These are phyloP conservation scores for Auxenochlorella pyrenoidosa DNA, from an alignment of 139 green algal genomes.

Conservation along the genomic window DNA sequence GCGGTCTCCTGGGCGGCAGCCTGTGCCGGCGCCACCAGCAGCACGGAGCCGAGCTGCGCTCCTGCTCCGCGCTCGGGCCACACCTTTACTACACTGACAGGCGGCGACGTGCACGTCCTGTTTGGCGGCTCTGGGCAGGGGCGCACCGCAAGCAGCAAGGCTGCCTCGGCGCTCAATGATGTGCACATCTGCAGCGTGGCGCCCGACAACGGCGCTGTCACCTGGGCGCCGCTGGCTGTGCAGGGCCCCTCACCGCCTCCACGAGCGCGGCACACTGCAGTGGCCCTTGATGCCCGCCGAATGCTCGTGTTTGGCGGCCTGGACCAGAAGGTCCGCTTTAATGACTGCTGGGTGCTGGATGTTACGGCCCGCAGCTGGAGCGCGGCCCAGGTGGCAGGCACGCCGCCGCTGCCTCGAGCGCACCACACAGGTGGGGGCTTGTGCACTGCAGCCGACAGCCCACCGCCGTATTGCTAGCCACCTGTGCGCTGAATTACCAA, in stretches of 20 bases:
- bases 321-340: constrained; percentile 77
- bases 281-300: constrained; percentile 68
- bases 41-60: not conserved
- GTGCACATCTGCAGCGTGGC: constrained; percentile 72
- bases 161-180: constrained; percentile 73
- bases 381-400: constrained; percentile 51
- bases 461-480: too few species aligned
- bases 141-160: not conserved
- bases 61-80: constrained; percentile 68
- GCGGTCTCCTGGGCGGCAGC: not conserved
- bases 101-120: constrained; percentile 63
- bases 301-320: constrained; percentile 86
- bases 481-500: too few species aligned
- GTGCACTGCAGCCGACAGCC: too few species aligned
- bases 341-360: constrained; percentile 85
- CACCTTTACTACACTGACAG: constrained; percentile 72
- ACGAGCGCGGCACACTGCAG: constrained; percentile 71
- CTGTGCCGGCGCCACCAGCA: not conserved
- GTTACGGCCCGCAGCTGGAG: constrained; percentile 68
- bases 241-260: constrained; percentile 58
- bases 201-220: constrained; percentile 60
- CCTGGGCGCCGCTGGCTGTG: constrained; percentile 23
- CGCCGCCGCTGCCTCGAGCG: constrained; percentile 65
- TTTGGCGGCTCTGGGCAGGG: constrained; percentile 76
- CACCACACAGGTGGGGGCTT: constrained; percentile 66